A percentile compares a stretch with the other conserved stretches of the same genome.
Conservation (phyloP, 208 protist species). For the Leishmania arabica region DNA sequence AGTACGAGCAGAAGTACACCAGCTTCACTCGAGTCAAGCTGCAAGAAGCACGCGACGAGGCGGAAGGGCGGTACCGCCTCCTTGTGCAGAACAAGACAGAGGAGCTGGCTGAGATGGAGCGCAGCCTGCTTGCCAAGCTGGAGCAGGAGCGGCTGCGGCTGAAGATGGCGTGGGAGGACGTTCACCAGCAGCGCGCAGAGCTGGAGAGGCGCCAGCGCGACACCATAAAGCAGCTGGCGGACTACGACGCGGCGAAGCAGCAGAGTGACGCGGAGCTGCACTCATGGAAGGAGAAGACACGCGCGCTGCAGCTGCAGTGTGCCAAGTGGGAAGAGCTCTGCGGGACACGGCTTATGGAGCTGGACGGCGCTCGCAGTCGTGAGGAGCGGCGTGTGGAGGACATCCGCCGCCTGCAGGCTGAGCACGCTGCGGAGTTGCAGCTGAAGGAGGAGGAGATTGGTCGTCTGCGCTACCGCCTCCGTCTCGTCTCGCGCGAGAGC, state of each 20-base stretch:
- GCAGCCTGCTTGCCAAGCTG: slow-evolving; percentile 43
- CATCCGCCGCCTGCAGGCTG: slow-evolving; percentile 65
- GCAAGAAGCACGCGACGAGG: slow-evolving; percentile 51
- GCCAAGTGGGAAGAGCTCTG: slow-evolving; percentile 83
- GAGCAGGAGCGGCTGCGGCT: slow-evolving; percentile 77
- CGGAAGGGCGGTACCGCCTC: slow-evolving; percentile 56
- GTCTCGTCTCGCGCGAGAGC: slow-evolving; percentile 30
- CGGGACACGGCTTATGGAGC: slow-evolving; percentile 66
- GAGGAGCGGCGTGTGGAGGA: slow-evolving; percentile 74
- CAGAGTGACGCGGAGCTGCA: slow-evolving; percentile 34
- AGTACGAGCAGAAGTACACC: slow-evolving; percentile 76
- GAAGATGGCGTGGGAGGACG: slow-evolving; percentile 51
- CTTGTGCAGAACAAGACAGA: slow-evolving; percentile 64
- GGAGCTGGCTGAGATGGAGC: slow-evolving; percentile 66
- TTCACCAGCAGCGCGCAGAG: slow-evolving; percentile 65
- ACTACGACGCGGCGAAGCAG: slow-evolving; percentile 45
- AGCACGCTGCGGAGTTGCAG: slow-evolving; percentile 75
- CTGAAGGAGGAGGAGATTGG: slow-evolving; percentile 81
- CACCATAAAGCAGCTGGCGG: slow-evolving; percentile 31
- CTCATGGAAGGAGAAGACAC: slow-evolving; percentile 40
- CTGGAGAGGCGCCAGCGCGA: slow-evolving; percentile 64
- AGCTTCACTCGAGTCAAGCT: slow-evolving; percentile 64
- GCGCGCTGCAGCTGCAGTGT: slow-evolving; percentile 47
- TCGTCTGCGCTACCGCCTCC: slow-evolving; percentile 72
- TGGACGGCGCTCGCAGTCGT: slow-evolving; percentile 63